These are phyloP conservation scores for Bipolaris gigantea DNA, from an alignment of 2,329 filamentous ascomycete genomes.

Conservation along the genomic window DNA sequence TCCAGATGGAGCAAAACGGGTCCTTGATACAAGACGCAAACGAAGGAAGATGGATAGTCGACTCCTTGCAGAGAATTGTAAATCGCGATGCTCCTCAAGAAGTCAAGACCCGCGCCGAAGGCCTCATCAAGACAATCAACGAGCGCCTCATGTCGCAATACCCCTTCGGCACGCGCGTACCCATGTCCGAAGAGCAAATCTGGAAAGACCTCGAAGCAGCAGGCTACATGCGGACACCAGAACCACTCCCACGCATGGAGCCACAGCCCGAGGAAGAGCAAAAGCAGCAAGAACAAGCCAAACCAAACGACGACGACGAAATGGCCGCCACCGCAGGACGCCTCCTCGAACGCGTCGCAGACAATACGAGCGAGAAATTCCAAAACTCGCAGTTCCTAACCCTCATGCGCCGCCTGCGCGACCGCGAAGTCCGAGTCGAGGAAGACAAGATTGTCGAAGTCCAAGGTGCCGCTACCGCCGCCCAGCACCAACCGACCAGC, in stretches of 20 bases:
- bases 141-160: conserved; percentile 43
- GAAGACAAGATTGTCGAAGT: conserved; percentile 68
- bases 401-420: conserved; percentile 74
- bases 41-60: conserved; percentile 40
- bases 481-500: not conserved
- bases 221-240: conserved; percentile 32
- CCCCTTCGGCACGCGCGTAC: conserved; percentile 27
- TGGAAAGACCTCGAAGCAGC: conserved; percentile 37
- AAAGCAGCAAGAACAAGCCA: conserved; percentile 26
- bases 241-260: conserved; percentile 16
- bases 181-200: conserved; percentile 28
- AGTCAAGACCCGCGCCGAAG: conserved; percentile 30
- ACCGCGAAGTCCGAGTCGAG: conserved; percentile 71
- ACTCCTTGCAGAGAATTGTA: conserved; percentile 35
- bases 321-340: conserved; percentile 72
- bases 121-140: conserved; percentile 38
- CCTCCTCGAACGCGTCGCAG: conserved; percentile 68
- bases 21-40: conserved; percentile 32
- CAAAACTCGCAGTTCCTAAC: conserved; percentile 74
- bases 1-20: conserved; percentile 29
- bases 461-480: conserved; percentile 15
- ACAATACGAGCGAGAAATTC: conserved; percentile 74
- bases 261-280: conserved; percentile 36
- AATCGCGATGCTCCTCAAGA: conserved; percentile 30
- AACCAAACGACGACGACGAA: conserved; percentile 60